These are phyloP conservation scores for Podospora tetraspora DNA, from an alignment of 495 filamentous ascomycete genomes.

Conservation along the genomic window DNA sequence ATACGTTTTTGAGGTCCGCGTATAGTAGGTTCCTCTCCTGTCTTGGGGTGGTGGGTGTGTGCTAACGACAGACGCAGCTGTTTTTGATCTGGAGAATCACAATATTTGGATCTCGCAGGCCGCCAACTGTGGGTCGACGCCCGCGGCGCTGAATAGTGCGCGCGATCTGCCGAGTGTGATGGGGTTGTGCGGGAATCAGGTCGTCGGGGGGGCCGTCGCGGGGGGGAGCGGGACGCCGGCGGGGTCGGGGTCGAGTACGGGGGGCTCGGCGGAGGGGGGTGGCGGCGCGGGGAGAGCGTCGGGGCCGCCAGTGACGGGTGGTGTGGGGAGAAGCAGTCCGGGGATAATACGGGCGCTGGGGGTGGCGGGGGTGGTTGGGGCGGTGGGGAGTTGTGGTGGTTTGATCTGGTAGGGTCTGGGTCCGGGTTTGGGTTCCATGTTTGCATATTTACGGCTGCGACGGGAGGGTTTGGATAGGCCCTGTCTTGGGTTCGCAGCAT, in stretches of 20 bases:
- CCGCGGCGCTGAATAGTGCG: conserved; percentile 27
- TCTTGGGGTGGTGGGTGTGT: not conserved
- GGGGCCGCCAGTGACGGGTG: not conserved
- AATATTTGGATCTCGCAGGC: conserved; percentile 43
- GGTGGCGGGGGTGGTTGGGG: not conserved
- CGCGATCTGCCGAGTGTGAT: conserved; percentile 16
- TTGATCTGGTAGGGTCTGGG: not conserved
- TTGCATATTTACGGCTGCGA: not conserved
- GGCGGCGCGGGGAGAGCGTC: not conserved
- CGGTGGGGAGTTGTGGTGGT: not conserved
- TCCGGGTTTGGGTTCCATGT: not conserved
- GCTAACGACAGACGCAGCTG: conserved; percentile 27
- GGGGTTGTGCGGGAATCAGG: conserved; percentile 20
- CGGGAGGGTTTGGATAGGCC: not conserved
- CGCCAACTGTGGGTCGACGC: conserved; percentile 40
- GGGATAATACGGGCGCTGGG: not conserved
- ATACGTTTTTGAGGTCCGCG: conserved; percentile 87
- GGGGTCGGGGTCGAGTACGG: not conserved
- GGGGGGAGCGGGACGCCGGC: conserved; percentile 10
- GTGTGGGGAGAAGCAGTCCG: not conserved
- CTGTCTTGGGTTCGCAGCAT: not conserved
- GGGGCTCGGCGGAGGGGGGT: not conserved
- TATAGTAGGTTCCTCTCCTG: conserved; percentile 51
- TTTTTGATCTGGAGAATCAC: conserved; percentile 45
- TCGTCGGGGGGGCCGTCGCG: conserved; percentile 2